Evolutionary conservation across 1,139 yeast species (phyloP).

Genomic region (Zygosaccharomyces sapae): DNA sequence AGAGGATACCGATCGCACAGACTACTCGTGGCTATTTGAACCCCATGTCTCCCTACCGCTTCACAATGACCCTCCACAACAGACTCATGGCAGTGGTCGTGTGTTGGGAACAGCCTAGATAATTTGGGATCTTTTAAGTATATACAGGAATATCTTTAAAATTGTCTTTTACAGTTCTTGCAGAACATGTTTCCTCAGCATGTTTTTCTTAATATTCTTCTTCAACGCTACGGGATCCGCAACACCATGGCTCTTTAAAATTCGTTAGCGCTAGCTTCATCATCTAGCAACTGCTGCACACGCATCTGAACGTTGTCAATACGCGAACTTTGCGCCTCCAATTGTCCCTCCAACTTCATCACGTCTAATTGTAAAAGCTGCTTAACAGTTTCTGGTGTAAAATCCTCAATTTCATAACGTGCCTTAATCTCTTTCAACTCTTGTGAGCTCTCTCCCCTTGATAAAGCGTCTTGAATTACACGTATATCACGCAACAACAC

Average conservation of each 20-base stretch:
- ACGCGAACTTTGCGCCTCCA: constrained; percentile 27
- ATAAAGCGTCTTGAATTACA: constrained; percentile 34
- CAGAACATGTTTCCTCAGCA: constrained; percentile 47
- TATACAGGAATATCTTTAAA: constrained; percentile 10
- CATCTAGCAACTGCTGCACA: constrained; percentile 37
- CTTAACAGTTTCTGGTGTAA: constrained; percentile 50
- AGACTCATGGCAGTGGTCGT: constrained; percentile 12
- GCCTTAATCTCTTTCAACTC: constrained; percentile 48
- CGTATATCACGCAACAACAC: constrained; percentile 29
- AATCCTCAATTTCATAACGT: constrained; percentile 53
- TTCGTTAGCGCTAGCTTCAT: constrained; percentile 35
- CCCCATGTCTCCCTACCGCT: constrained; percentile 11
- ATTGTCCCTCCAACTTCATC: constrained; percentile 37
- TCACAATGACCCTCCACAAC: constrained; percentile 11
- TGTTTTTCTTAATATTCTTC: constrained; percentile 49
- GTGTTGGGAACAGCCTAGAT: constrained; percentile 15
- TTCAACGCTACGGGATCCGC: constrained; percentile 38
- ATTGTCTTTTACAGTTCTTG: constrained; percentile 17
- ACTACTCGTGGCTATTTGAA: constrained; percentile 12
- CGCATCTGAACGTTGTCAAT: constrained; percentile 38
- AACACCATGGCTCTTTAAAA: constrained; percentile 34
- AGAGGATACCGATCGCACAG: constrained; percentile 21
- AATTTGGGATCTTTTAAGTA: too few species aligned
- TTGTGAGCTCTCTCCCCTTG: constrained; percentile 32
- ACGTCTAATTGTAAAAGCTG: constrained; percentile 40